phyloP scores from a whole-genome alignment of 441 rosid genomes.

The Pelargonium myrrhifolium region DNA sequence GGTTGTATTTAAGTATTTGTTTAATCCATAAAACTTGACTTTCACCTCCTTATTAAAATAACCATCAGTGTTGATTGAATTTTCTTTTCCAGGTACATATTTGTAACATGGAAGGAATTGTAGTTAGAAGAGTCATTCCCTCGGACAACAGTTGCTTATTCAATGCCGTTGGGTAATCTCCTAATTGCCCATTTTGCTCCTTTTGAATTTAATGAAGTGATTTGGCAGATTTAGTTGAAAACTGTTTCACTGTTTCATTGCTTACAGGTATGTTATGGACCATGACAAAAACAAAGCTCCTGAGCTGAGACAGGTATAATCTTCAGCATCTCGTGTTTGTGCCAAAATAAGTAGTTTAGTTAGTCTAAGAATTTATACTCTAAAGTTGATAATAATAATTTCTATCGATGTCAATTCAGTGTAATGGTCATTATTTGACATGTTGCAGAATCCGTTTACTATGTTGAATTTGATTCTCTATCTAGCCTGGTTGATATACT shows the following conservation, averaged over 20 bases:
- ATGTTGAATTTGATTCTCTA: neutral
- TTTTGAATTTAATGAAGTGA: conserved; percentile 9
- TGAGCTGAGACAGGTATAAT: conserved; percentile 21
- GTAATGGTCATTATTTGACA: neutral
- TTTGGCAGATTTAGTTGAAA: conserved; percentile 1
- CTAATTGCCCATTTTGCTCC: conserved; percentile 1
- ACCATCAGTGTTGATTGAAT: neutral
- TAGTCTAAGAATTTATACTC: neutral
- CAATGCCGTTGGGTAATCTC: conserved; percentile 75
- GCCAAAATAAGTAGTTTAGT: neutral
- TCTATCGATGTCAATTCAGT: neutral
- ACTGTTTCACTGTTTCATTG: conserved; percentile 10
- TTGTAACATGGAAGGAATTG: conserved; percentile 61
- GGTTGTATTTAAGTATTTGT: neutral
- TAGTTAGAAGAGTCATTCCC: conserved; percentile 81
- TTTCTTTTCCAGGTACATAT: conserved; percentile 11
- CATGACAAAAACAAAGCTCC: conserved; percentile 40
- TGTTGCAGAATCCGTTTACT: neutral
- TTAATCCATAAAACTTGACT: neutral
- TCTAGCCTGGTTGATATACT: neutral
- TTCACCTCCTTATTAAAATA: neutral
- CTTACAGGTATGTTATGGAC: conserved; percentile 76
- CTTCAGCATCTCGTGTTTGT: neutral
- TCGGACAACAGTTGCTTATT: conserved; percentile 95
- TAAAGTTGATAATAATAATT: neutral